Evolutionary conservation across 345 rosid species (phyloP).

Genomic region (Melaleuca quinquenervia): DNA sequence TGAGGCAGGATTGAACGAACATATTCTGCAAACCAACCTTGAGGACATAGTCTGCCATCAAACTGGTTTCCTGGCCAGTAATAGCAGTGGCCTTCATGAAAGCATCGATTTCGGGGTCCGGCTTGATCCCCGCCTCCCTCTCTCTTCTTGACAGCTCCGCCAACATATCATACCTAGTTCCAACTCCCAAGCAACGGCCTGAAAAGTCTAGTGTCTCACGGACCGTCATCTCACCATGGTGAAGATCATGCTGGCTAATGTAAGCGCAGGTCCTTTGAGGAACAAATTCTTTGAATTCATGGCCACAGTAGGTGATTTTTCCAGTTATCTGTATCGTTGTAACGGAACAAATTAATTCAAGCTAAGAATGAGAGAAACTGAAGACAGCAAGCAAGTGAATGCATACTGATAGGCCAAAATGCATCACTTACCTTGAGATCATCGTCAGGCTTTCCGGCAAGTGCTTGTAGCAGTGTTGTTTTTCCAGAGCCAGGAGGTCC

Average conservation of each 20-base stretch:
- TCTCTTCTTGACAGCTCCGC: constrained; percentile 27
- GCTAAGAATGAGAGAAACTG: neutral
- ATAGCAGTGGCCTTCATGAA: constrained; percentile 26
- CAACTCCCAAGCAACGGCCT: constrained; percentile 32
- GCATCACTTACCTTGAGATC: constrained; percentile 15
- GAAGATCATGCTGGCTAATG: constrained; percentile 31
- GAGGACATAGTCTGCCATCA: constrained; percentile 21
- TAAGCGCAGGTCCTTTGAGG: constrained; percentile 38
- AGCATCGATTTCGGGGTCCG: constrained; percentile 24
- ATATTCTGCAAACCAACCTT: constrained; percentile 15
- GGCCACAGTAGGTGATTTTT: constrained; percentile 34
- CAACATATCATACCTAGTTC: constrained; percentile 21
- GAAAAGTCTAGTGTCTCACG: constrained; percentile 37
- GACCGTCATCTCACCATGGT: constrained; percentile 35
- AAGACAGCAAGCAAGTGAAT: neutral
- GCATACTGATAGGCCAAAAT: neutral
- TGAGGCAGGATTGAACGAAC: neutral
- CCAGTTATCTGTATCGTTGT: constrained; percentile 13
- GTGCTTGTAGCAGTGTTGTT: constrained; percentile 25
- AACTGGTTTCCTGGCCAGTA: constrained; percentile 19
- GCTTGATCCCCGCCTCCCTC: constrained; percentile 24
- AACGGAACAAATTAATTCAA: neutral
- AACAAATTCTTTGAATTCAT: constrained; percentile 24
- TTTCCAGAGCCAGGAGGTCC: constrained; percentile 37
- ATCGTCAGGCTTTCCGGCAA: constrained; percentile 20